Evolutionary conservation across 2,329 filamentous ascomycete species (phyloP).

Genomic region (Aspergillus felis): DNA sequence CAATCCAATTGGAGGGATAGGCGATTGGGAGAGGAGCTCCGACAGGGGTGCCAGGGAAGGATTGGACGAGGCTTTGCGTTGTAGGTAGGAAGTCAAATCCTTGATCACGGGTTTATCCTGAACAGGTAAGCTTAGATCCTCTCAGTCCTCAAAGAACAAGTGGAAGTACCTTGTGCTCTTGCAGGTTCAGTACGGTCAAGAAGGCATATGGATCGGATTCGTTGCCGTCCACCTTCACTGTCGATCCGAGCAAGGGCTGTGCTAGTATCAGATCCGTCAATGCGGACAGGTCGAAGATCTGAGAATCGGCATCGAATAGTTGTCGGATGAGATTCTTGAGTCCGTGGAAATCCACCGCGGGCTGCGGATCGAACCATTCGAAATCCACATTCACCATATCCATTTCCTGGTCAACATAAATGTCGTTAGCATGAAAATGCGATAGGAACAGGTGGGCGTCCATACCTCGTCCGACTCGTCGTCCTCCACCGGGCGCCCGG

Average conservation of each 20-base stretch:
- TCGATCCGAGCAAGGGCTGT: slow-evolving; percentile 84
- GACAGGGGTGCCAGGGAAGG: slow-evolving; percentile 55
- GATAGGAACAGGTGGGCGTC: background rate
- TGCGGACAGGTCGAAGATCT: slow-evolving; percentile 80
- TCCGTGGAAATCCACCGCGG: slow-evolving; percentile 89
- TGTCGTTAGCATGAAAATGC: background rate
- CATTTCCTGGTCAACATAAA: slow-evolving; percentile 60
- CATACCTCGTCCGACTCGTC: slow-evolving; percentile 42
- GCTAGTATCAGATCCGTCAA: slow-evolving; percentile 82
- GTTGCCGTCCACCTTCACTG: slow-evolving; percentile 94
- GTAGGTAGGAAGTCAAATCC: slow-evolving; percentile 68
- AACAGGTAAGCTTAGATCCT: background rate
- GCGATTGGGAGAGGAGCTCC: slow-evolving; percentile 53
- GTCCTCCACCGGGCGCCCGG: slow-evolving; percentile 35
- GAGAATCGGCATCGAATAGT: slow-evolving; percentile 82
- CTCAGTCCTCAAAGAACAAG: background rate
- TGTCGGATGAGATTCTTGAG: slow-evolving; percentile 86
- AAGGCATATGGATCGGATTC: slow-evolving; percentile 91
- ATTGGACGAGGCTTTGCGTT: slow-evolving; percentile 50
- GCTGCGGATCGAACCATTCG: slow-evolving; percentile 96
- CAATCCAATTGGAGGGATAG: slow-evolving; percentile 66
- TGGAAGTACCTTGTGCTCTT: slow-evolving; percentile 59
- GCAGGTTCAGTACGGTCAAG: slow-evolving; percentile 79
- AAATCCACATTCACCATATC: slow-evolving; percentile 95
- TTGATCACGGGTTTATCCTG: slow-evolving; percentile 68